Evolutionary conservation across 2,329 filamentous ascomycete genomes (phyloP).

Genomic region (Aspergillus fumigatiaffinis): DNA sequence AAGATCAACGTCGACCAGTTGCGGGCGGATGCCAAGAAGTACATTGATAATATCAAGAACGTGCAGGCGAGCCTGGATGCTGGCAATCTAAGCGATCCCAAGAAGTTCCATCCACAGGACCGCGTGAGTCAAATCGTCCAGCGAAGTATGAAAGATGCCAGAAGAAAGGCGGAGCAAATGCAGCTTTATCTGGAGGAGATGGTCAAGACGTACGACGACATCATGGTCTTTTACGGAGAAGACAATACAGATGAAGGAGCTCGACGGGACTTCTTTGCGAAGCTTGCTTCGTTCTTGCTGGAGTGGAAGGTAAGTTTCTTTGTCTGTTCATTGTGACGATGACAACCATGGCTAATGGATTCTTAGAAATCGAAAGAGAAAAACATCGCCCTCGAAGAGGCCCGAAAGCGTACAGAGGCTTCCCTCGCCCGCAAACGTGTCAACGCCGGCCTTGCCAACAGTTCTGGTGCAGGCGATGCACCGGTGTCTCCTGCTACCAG

Average conservation of each 20-base stretch:
- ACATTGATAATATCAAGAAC: slow-evolving; percentile 92
- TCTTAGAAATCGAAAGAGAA: slow-evolving; percentile 79
- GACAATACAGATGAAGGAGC: slow-evolving; percentile 87
- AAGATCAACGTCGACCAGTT: slow-evolving; percentile 96
- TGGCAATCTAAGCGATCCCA: slow-evolving; percentile 91
- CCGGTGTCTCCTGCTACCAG: slow-evolving; percentile 68
- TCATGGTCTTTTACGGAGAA: slow-evolving; percentile 95
- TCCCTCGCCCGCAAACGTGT: slow-evolving; percentile 81
- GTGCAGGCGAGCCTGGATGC: slow-evolving; percentile 87
- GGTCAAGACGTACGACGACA: slow-evolving; percentile 85
- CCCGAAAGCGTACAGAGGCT: slow-evolving; percentile 77
- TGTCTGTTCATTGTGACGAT: slow-evolving; percentile 1
- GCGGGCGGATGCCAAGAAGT: slow-evolving; percentile 78
- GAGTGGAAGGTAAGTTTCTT: slow-evolving; percentile 73
- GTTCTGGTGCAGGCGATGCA: slow-evolving; percentile 40
- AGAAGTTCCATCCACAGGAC: slow-evolving; percentile 97
- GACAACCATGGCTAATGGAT: slow-evolving; percentile 9
- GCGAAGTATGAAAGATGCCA: slow-evolving; percentile 91
- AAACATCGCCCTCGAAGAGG: slow-evolving; percentile 80
- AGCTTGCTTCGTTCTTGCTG: slow-evolving; percentile 80
- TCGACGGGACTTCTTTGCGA: slow-evolving; percentile 91
- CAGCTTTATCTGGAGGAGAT: slow-evolving; percentile 90
- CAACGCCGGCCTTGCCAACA: slow-evolving; percentile 63
- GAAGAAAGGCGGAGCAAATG: slow-evolving; percentile 94
- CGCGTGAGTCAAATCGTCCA: slow-evolving; percentile 89